Percentiles rank a stretch among this genome's conserved stretches.
Evolutionary conservation across 495 filamentous ascomycete genomes (phyloP).

Genomic region (Penicillium roqueforti): DNA sequence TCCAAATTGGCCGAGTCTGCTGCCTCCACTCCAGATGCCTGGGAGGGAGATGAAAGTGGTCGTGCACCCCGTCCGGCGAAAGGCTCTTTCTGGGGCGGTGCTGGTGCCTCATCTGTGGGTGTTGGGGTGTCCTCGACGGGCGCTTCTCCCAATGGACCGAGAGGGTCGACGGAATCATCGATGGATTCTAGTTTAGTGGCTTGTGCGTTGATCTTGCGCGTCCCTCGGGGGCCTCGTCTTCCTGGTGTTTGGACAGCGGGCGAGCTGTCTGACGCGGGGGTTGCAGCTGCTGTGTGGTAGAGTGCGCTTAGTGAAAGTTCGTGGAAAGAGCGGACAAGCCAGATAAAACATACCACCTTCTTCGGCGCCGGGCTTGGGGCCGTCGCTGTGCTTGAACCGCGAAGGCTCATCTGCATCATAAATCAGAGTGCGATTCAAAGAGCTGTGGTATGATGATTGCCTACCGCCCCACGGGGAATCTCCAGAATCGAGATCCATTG

Average conservation of each 20-base stretch:
- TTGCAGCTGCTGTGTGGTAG: conserved; percentile 32
- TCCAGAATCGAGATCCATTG: conserved; percentile 60
- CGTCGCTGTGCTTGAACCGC: conserved; percentile 40
- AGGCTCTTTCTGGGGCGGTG: conserved; percentile 83
- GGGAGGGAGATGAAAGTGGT: conserved; percentile 45
- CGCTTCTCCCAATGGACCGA: conserved; percentile 74
- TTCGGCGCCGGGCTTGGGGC: conserved; percentile 22
- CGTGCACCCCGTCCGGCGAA: conserved; percentile 56
- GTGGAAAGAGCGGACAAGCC: conserved; percentile 15
- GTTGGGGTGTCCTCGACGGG: conserved; percentile 39
- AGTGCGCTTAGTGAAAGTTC: conserved; percentile 30
- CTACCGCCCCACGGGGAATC: conserved; percentile 71
- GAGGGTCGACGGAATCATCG: conserved; percentile 85
- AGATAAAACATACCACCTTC: conserved; percentile 28
- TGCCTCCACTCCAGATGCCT: conserved; percentile 44
- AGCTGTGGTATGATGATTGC: conserved; percentile 37
- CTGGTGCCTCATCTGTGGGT: conserved; percentile 65
- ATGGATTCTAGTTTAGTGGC: conserved; percentile 81
- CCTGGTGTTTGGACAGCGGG: conserved; percentile 44
- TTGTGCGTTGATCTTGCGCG: conserved; percentile 74
- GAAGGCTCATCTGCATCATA: conserved; percentile 53
- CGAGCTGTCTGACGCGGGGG: conserved; percentile 31
- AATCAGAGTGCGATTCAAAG: conserved; percentile 22
- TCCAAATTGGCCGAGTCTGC: conserved; percentile 61
- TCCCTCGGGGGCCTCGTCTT: conserved; percentile 53